These are phyloP conservation scores for Ceriops decandra DNA, from an alignment of 345 rosid species.

Conservation along the genomic window DNA sequence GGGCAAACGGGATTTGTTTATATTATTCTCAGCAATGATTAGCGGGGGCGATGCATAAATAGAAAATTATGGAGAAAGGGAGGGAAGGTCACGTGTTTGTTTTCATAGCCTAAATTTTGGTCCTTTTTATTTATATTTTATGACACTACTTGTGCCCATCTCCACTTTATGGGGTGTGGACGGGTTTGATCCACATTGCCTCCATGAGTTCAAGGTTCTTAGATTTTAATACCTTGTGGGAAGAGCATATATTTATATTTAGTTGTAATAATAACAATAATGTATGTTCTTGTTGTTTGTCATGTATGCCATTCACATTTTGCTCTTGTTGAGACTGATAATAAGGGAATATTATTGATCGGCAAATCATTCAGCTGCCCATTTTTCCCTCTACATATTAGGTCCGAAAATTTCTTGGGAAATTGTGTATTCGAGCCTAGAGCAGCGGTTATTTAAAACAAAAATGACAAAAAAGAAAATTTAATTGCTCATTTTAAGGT, in stretches of 20 bases:
- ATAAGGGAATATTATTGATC: too few species aligned
- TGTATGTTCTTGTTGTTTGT: too few species aligned
- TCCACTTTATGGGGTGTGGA: constrained; percentile 7
- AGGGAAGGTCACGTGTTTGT: constrained; percentile 24
- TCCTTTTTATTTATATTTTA: neutral
- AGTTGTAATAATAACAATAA: neutral
- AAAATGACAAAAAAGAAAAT: neutral
- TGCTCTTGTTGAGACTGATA: too few species aligned
- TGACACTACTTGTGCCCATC: neutral
- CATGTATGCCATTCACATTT: too few species aligned
- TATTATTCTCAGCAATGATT: constrained; percentile 40
- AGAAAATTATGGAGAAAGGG: neutral
- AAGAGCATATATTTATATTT: too few species aligned
- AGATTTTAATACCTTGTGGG: too few species aligned
- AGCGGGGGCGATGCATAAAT: constrained; percentile 29
- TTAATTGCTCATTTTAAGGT: neutral
- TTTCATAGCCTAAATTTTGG: constrained; percentile 18
- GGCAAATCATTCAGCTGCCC: too few species aligned
- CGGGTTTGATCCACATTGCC: constrained; percentile 28
- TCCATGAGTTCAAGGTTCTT: neutral
- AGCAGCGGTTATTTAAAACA: too few species aligned
- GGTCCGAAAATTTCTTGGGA: too few species aligned
- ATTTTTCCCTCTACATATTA: too few species aligned
- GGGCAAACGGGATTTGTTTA: constrained; percentile 33
- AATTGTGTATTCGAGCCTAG: neutral